phyloP scores from a whole-genome alignment of 768 basidiomycete genomes.

The Pleurotus tuber-regium region DNA sequence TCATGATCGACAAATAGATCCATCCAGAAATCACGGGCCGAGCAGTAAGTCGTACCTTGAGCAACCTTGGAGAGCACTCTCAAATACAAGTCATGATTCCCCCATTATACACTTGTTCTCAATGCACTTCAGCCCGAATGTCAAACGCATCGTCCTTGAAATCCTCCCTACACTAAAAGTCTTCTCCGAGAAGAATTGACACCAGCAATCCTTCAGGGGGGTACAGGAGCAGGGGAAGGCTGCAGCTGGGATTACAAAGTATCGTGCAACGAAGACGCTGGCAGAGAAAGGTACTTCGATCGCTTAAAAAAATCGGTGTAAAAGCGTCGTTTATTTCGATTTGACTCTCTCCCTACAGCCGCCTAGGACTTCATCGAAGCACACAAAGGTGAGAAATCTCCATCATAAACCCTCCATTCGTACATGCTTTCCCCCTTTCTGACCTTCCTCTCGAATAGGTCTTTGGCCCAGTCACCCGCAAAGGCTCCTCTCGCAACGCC shows the following conservation, averaged over 20 bases:
- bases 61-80: constrained; percentile 33
- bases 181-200: constrained; percentile 59
- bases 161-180: constrained; percentile 18
- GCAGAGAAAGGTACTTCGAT: constrained; percentile 47
- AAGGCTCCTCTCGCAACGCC: constrained; percentile 21
- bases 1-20: background rate
- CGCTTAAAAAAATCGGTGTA: background rate
- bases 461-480: constrained; percentile 37
- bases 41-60: constrained; percentile 39
- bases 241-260: constrained; percentile 39
- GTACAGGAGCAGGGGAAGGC: constrained; percentile 49
- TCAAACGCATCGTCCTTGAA: constrained; percentile 54
- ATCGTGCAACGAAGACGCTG: constrained; percentile 56
- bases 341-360: constrained; percentile 23
- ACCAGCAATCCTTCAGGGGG: constrained; percentile 42
- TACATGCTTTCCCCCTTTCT: constrained; percentile 16
- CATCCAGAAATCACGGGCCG: constrained; percentile 22
- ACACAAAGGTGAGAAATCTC: constrained; percentile 51
- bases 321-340: background rate
- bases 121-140: constrained; percentile 14
- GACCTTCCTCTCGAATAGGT: constrained; percentile 16
- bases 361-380: constrained; percentile 40
- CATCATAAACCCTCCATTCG: constrained; percentile 51
- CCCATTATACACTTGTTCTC: background rate
- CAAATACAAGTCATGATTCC: constrained; percentile 36